phyloP scores from a whole-genome alignment of 73 alveolate genomes.

The Stentor coeruleus region DNA sequence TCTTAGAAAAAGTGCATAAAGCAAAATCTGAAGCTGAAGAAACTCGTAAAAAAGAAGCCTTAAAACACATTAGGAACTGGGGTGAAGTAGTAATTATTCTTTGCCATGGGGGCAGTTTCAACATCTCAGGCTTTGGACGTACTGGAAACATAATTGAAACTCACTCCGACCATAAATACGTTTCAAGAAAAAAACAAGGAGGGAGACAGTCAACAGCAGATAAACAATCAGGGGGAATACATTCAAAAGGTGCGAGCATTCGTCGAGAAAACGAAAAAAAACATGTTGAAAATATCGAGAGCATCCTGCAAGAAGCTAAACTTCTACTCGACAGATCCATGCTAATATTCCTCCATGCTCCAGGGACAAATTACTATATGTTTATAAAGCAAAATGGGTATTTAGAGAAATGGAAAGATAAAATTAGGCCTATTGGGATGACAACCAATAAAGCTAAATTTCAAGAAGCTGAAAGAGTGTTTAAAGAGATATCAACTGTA shows the following conservation, averaged over 20 bases:
- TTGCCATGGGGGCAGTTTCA: constrained; percentile 96
- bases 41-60: constrained; percentile 49
- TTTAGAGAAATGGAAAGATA: constrained; percentile 46
- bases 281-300: constrained; percentile 85
- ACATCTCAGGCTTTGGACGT: constrained; percentile 65
- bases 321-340: constrained; percentile 71
- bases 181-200: constrained; percentile 91
- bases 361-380: constrained; percentile 90
- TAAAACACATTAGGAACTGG: constrained; percentile 39
- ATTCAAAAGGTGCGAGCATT: constrained; percentile 92
- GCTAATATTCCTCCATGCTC: constrained; percentile 93
- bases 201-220: constrained; percentile 85
- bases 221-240: constrained; percentile 66
- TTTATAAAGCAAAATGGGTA: constrained; percentile 83
- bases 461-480: constrained; percentile 63
- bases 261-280: constrained; percentile 96
- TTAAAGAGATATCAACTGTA: constrained; percentile 57
- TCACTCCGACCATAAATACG: constrained; percentile 93
- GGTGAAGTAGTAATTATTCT: constrained; percentile 75
- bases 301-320: constrained; percentile 62
- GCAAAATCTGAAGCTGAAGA: constrained; percentile 36
- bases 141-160: constrained; percentile 67
- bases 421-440: constrained; percentile 60
- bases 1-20: constrained; percentile 70
- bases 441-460: constrained; percentile 70